These are phyloP conservation scores for Selaginella tamariscina DNA, from an alignment of 75 land plant species.

Conservation along the genomic window DNA sequence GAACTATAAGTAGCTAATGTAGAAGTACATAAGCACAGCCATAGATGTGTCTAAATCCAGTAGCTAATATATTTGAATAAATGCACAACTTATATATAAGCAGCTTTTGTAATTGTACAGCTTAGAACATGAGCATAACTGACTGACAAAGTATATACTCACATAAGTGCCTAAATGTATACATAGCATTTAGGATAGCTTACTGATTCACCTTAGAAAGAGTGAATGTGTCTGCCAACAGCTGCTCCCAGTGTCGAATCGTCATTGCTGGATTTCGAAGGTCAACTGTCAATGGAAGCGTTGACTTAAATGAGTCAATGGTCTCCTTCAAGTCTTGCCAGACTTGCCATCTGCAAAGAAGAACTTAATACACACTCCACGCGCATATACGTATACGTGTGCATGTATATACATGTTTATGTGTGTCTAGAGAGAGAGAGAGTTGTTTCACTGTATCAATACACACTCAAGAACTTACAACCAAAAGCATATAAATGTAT, in stretches of 20 bases:
- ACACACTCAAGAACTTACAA: no score
- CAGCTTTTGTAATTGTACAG: neutral
- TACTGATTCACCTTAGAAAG: conserved; percentile 18
- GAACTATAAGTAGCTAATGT: neutral
- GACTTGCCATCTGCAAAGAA: conserved; percentile 22
- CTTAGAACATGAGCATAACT: no score
- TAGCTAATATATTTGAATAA: neutral
- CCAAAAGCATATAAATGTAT: no score
- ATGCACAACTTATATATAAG: neutral
- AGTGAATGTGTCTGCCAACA: conserved; percentile 24
- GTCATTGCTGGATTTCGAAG: conserved; percentile 27
- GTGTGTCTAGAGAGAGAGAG: neutral
- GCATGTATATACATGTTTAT: neutral
- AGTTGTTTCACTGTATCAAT: no score
- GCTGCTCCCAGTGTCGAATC: conserved; percentile 24
- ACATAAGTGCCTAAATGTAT: no score
- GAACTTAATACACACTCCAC: neutral
- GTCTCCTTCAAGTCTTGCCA: conserved; percentile 26
- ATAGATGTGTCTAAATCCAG: neutral
- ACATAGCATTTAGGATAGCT: no score
- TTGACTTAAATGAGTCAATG: conserved; percentile 26
- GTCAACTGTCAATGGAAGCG: conserved; percentile 28
- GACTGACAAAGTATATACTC: no score
- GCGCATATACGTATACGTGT: conserved; percentile 1
- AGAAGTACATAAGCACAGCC: neutral